A percentile compares a stretch with the other conserved stretches of the same genome.
These are phyloP conservation scores for Auriculariales sp. DNA, from an alignment of 768 basidiomycete genomes.

Conservation along the genomic window DNA sequence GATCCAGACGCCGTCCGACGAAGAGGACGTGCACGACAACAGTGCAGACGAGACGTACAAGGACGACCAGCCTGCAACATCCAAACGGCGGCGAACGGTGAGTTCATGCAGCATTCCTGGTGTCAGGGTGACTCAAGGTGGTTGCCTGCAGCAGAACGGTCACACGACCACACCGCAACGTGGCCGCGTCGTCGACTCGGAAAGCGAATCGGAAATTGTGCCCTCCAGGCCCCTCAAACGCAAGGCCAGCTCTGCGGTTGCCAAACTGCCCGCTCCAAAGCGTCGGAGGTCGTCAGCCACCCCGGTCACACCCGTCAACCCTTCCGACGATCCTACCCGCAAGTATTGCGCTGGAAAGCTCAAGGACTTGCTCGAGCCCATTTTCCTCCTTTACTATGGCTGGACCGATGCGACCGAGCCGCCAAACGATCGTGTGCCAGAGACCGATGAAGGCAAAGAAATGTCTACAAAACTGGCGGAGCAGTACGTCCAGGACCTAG, in stretches of 20 bases:
- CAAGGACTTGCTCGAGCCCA: constrained; percentile 51
- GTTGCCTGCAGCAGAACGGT: background rate
- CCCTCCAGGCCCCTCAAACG: constrained; percentile 17
- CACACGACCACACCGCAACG: constrained; percentile 4
- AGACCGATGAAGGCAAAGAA: constrained; percentile 44
- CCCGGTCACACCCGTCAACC: constrained; percentile 19
- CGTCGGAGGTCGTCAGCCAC: constrained; percentile 25
- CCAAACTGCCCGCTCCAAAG: constrained; percentile 24
- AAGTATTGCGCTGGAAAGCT: constrained; percentile 72
- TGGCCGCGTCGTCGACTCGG: constrained; percentile 8
- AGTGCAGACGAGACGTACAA: constrained; percentile 62
- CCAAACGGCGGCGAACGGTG: constrained; percentile 6
- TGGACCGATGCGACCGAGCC: constrained; percentile 19
- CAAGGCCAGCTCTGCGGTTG: constrained; percentile 12
- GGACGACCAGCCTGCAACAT: background rate
- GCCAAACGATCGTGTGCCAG: constrained; percentile 26
- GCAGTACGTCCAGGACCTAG: constrained; percentile 55
- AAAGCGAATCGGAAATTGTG: background rate
- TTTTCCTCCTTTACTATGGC: constrained; percentile 60
- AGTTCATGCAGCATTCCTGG: too few relatives aligned
- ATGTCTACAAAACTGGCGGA: too few relatives aligned
- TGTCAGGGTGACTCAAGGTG: too few relatives aligned
- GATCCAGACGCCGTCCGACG: constrained; percentile 26
- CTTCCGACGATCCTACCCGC: constrained; percentile 54
- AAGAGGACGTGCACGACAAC: constrained; percentile 18